These are phyloP conservation scores for Talaromyces ruber DNA, from an alignment of 495 filamentous ascomycete genomes.

Conservation along the genomic window DNA sequence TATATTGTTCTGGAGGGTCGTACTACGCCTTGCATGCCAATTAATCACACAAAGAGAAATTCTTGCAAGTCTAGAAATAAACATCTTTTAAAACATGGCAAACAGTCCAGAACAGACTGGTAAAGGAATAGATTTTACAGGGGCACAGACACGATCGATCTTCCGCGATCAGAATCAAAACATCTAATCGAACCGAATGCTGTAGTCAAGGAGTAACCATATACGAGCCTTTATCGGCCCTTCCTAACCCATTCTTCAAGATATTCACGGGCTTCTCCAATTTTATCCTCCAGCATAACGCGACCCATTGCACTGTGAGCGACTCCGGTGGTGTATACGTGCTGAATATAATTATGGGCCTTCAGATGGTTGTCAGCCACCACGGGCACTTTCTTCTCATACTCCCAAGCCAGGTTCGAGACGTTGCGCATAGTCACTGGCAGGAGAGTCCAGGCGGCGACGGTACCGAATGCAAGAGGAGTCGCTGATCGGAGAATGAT, in stretches of 20 bases:
- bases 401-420: slow-evolving; percentile 72
- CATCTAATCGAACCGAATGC: background rate
- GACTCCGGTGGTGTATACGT: slow-evolving; percentile 59
- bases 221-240: slow-evolving; percentile 46
- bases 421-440: slow-evolving; percentile 82
- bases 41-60: slow-evolving; percentile 2
- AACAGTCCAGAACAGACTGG: background rate
- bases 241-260: slow-evolving; percentile 87
- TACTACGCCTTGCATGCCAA: background rate
- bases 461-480: slow-evolving; percentile 63
- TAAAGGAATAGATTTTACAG: background rate
- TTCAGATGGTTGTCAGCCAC: slow-evolving; percentile 69
- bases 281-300: slow-evolving; percentile 68
- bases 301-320: slow-evolving; percentile 62
- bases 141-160: background rate
- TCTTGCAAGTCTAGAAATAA: slow-evolving; percentile 5
- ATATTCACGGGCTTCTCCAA: slow-evolving; percentile 59
- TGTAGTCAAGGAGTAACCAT: background rate
- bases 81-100: slow-evolving; percentile 4
- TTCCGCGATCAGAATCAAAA: background rate
- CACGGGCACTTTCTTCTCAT: slow-evolving; percentile 76
- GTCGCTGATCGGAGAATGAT: slow-evolving; percentile 64
- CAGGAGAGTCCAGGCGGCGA: slow-evolving; percentile 64
- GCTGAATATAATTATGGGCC: slow-evolving; percentile 54
- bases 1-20: too few species aligned